phyloP scores from a whole-genome alignment of 2,329 filamentous ascomycete species.

The Diaporthe ilicicola region DNA sequence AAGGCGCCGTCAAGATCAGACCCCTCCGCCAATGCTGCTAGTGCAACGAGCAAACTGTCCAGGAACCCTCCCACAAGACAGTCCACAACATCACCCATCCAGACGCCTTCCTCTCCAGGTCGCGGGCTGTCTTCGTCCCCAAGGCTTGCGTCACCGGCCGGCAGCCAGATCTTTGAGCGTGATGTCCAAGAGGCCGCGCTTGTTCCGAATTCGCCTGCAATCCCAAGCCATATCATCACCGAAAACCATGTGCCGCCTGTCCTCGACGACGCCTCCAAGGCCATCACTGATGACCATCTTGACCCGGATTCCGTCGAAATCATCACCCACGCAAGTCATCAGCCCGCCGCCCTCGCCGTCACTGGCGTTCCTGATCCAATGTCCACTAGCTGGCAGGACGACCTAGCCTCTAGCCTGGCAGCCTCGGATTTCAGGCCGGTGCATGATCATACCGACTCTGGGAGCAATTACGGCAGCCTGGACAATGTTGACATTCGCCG shows the following conservation, averaged over 20 bases:
- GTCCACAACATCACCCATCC: conserved; percentile 47
- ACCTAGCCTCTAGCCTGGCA: conserved; percentile 39
- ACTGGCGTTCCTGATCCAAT: conserved; percentile 47
- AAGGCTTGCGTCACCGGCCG: conserved; percentile 79
- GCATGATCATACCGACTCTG: conserved; percentile 51
- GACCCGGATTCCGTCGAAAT: conserved; percentile 93
- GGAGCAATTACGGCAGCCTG: conserved; percentile 79
- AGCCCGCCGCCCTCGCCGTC: conserved; percentile 77
- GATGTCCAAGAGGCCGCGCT: conserved; percentile 85
- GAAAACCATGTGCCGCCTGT: conserved; percentile 95
- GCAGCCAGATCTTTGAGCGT: conserved; percentile 88
- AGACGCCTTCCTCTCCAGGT: conserved; percentile 69
- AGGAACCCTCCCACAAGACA: conserved; percentile 47
- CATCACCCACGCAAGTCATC: conserved; percentile 84
- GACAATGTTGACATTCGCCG: conserved; percentile 80
- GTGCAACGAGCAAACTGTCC: conserved; percentile 29
- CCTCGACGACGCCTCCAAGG: conserved; percentile 88
- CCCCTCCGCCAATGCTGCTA: conserved; percentile 45
- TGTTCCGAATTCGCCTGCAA: conserved; percentile 81
- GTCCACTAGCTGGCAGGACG: conserved; percentile 39
- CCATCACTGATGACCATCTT: conserved; percentile 86
- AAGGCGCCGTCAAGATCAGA: conserved; percentile 44
- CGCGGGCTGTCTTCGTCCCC: conserved; percentile 76
- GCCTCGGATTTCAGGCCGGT: conserved; percentile 60
- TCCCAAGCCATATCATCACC: conserved; percentile 91